Percentiles rank a stretch among this genome's conserved stretches.
Evolutionary conservation across 306 rosid genomes (phyloP).

Genomic region (Cicer chorassanicum): DNA sequence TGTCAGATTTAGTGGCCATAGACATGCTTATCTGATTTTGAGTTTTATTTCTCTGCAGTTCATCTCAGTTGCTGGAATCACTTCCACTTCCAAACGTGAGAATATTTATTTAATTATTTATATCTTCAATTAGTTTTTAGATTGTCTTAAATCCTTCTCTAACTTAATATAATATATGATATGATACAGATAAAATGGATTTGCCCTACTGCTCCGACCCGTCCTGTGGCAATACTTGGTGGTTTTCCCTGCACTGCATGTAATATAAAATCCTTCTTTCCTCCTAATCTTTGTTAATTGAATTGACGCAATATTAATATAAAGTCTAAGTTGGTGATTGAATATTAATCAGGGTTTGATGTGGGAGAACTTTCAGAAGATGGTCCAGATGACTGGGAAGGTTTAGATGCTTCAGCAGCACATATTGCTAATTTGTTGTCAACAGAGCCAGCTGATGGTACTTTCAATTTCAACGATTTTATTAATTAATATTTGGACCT

Average conservation of each 20-base stretch:
- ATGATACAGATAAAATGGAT: conserved; percentile 92
- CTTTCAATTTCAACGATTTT: conserved; percentile 27
- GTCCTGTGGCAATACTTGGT: conserved; percentile 87
- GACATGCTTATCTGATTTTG: conserved; percentile 47
- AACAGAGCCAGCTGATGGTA: conserved; percentile 97
- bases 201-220: conserved; percentile 99
- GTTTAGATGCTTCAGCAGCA: conserved; percentile 93
- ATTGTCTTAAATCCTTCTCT: conserved; percentile 38
- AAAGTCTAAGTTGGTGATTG: conserved; percentile 36
- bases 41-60: conserved; percentile 64
- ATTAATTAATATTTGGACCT: conserved; percentile 14
- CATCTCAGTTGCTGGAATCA: conserved; percentile 90
- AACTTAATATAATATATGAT: conserved; percentile 6
- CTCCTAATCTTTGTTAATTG: conserved; percentile 1
- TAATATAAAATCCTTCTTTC: conserved; percentile 47
- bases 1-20: conserved; percentile 33
- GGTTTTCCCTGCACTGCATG: conserved; percentile 99
- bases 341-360: conserved; percentile 80
- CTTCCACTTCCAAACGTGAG: conserved; percentile 92
- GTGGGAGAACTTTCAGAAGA: conserved; percentile 93
- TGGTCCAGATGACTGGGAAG: conserved; percentile 97
- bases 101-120: not conserved
- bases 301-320: not conserved
- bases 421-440: conserved; percentile 93
- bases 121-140: conserved; percentile 35